Base-by-base conservation (phyloP, 768 basidiomycete species). In the Dendrothele bispora region DNA sequence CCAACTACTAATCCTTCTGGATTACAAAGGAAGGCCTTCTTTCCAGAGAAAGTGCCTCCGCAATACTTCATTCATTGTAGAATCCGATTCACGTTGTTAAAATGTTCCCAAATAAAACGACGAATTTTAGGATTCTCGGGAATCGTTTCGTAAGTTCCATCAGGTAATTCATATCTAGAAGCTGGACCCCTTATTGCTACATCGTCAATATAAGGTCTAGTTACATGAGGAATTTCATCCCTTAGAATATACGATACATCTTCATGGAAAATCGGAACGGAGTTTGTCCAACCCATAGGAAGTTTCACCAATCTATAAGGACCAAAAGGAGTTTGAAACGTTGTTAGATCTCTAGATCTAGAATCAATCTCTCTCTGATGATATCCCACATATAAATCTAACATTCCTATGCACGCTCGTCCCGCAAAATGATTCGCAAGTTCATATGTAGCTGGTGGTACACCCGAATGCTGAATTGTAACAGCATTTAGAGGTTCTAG, bases 171-270 rank as follows among this genome's bases (percentile, higher is more conserved):
- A 39, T 75, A 74, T 1, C 54, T 41, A 0, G 68, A 62, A 0
- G 24, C 11, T 0, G 65, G 70, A 0, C 71, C 68, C 46, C 62
- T 64, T 4, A 73, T 46, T 0, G 61, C 61, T 0, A 69, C 50
- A 44, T 79, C 67, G 50, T 80, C 67, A 6, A 78, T 61, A 41
- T 65, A 80, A 0, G 62, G 65, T 0, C 55, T 50, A 0, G 68
- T 69, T 4, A 58, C 21, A 1, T 72, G 22, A n/a, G 70, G 71
- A 3, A 78, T 75, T 46, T 77, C 66, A 0, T 58, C 45, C 35
- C 67, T 58, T 0, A 77, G 49, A 7, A 73, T 68, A 24, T 64
- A 64, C 0, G 59, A 58, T 6, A 73, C 58, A 41, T 74, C 63
- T 7, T 62, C 67, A 10, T 77, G 70, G 38, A 73, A 69, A 1